Evolutionary conservation across 805 yeast species (phyloP).

Genomic region (Teunomyces cretensis): DNA sequence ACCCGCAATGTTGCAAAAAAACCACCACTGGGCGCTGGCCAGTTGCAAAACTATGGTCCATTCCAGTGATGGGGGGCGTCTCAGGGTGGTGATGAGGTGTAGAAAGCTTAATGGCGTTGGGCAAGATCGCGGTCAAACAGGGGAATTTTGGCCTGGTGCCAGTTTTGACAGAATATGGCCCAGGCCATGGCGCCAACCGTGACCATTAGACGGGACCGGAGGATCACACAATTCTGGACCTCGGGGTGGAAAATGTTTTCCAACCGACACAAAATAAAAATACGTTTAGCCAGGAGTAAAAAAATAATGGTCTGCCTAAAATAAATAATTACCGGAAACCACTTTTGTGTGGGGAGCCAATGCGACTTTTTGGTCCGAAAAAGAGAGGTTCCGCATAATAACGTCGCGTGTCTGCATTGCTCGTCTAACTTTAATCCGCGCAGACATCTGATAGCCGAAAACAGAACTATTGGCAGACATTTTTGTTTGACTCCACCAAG

Average conservation of each 20-base stretch:
- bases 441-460: background rate
- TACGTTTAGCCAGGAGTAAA: background rate
- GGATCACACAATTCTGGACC: background rate
- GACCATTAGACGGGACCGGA: background rate
- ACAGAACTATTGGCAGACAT: background rate
- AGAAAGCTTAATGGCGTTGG: too few relatives aligned
- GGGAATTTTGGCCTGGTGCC: too few relatives aligned
- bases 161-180: too few relatives aligned
- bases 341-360: background rate
- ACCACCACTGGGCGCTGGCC: too few relatives aligned
- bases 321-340: background rate
- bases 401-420: slow-evolving; percentile 3
- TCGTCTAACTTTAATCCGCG: slow-evolving; percentile 4
- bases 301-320: background rate
- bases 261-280: too few relatives aligned
- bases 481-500: too few relatives aligned
- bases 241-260: background rate
- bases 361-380: slow-evolving; percentile 3
- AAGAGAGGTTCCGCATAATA: slow-evolving; percentile 2
- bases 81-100: too few relatives aligned
- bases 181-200: too few relatives aligned
- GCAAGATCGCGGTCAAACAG: too few relatives aligned
- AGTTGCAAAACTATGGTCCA: too few relatives aligned
- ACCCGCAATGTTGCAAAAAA: background rate
- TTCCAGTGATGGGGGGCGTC: too few relatives aligned